These are phyloP conservation scores for Corylus avellana DNA, from an alignment of 306 rosid genomes.

Conservation along the genomic window DNA sequence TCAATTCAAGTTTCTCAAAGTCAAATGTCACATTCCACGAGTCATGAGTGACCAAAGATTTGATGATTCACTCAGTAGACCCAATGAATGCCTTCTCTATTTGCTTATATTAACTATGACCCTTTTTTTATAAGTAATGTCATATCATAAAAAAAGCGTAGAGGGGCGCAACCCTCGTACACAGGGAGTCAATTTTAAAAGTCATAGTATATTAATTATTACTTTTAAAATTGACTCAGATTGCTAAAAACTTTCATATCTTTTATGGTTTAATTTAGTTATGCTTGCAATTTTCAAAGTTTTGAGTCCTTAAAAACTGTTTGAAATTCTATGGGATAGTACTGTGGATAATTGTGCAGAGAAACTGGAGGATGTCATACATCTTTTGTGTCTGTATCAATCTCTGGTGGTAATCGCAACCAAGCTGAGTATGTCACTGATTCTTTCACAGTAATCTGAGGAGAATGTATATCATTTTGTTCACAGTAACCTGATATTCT, in stretches of 20 bases:
- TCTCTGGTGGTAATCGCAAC: slow-evolving; percentile 63
- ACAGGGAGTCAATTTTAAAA: too few relatives aligned
- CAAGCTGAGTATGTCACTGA: slow-evolving; percentile 73
- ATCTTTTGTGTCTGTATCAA: slow-evolving; percentile 60
- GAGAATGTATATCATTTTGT: slow-evolving; percentile 81
- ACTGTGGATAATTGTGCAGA: not conserved
- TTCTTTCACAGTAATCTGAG: slow-evolving; percentile 72
- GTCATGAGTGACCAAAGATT: not conserved
- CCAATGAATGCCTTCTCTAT: not conserved
- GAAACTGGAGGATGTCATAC: slow-evolving; percentile 38
- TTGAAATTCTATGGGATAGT: not conserved
- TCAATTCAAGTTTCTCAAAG: slow-evolving; percentile 2
- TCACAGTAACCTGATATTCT: slow-evolving; percentile 84
- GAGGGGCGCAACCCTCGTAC: too few relatives aligned
- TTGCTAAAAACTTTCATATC: not conserved
- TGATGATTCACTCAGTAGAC: not conserved
- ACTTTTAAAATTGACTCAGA: not conserved
- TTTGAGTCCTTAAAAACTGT: not conserved
- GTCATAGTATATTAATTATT: not conserved
- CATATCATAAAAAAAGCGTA: too few relatives aligned
- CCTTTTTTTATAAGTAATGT: too few relatives aligned
- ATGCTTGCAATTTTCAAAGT: not conserved
- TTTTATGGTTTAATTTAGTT: not conserved
- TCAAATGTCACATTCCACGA: not conserved
- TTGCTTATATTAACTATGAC: not conserved